Conservation (phyloP, 768 basidiomycete genomes). For the Auricularia heimuer region DNA sequence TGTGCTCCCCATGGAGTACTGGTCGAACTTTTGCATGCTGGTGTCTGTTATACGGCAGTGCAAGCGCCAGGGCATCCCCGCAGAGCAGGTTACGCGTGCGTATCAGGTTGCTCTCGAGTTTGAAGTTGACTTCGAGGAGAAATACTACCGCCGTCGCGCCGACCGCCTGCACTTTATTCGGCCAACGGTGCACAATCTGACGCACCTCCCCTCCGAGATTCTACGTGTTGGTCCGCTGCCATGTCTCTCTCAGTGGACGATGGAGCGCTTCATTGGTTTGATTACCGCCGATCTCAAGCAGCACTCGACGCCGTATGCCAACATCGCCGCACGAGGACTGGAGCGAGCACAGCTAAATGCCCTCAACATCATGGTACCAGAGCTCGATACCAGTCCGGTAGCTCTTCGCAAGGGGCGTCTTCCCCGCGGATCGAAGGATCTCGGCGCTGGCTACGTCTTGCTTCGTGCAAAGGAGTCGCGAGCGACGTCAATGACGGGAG, state of each 20-base stretch:
- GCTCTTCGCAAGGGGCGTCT: background rate
- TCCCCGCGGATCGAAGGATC: conserved; percentile 5
- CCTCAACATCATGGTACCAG: conserved; percentile 9
- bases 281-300: background rate
- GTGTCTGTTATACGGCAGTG: background rate
- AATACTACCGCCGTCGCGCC: background rate
- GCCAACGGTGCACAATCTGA: background rate
- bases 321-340: background rate
- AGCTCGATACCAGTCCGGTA: conserved; percentile 3
- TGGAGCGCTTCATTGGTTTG: background rate
- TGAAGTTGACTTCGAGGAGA: background rate
- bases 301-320: conserved; percentile 3
- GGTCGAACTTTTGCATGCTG: conserved; percentile 12
- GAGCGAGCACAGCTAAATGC: conserved; percentile 9
- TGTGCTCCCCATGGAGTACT: conserved; percentile 20
- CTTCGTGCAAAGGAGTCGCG: conserved; percentile 2
- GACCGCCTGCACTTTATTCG: background rate
- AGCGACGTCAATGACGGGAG: background rate
- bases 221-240: conserved; percentile 10
- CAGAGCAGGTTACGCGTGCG: background rate
- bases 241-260: conserved; percentile 3
- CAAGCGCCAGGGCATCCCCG: background rate
- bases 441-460: conserved; percentile 9
- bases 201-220: conserved; percentile 5
- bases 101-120: background rate